These are phyloP conservation scores for Vitis amurensis DNA, from an alignment of 164 flowering plant genomes.

Conservation along the genomic window DNA sequence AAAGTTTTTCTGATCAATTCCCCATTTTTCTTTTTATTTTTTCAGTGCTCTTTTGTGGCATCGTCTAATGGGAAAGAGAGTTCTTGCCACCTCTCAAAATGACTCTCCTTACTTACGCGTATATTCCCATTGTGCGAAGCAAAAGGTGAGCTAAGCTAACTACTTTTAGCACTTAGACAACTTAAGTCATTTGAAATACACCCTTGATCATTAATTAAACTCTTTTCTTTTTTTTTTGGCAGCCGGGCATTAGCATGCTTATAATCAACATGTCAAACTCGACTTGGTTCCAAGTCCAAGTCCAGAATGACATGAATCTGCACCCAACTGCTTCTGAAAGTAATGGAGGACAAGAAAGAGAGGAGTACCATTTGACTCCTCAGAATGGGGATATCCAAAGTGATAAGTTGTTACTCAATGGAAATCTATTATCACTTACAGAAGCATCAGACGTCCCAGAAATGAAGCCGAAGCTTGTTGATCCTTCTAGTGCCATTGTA, in stretches of 20 bases:
- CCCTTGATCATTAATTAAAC: too few relatives aligned
- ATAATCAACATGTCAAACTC: constrained; percentile 50
- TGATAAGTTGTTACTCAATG: constrained; percentile 47
- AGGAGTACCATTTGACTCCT: constrained; percentile 61
- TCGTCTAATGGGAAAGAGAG: constrained; percentile 63
- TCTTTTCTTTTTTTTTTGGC: too few relatives aligned
- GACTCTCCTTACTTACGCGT: constrained; percentile 46
- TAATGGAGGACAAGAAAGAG: constrained; percentile 20
- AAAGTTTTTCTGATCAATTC: too few relatives aligned
- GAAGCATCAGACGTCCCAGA: constrained; percentile 37
- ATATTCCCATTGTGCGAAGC: constrained; percentile 62
- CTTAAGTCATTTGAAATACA: too few relatives aligned
- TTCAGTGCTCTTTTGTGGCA: constrained; percentile 78
- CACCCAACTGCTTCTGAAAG: constrained; percentile 2
- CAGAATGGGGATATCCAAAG: constrained; percentile 47
- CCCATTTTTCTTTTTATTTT: too few relatives aligned
- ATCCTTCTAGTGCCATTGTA: constrained; percentile 23
- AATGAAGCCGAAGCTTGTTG: constrained; percentile 38
- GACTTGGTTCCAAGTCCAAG: constrained; percentile 28
- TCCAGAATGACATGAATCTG: constrained; percentile 31
- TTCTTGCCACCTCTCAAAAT: constrained; percentile 31
- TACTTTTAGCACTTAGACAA: too few relatives aligned
- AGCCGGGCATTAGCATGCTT: too few relatives aligned
- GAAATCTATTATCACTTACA: constrained; percentile 45
- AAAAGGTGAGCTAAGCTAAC: constrained; percentile 19